Base-by-base conservation (phyloP, 768 basidiomycete genomes). In the Phylloporus rhodoxanthus region DNA sequence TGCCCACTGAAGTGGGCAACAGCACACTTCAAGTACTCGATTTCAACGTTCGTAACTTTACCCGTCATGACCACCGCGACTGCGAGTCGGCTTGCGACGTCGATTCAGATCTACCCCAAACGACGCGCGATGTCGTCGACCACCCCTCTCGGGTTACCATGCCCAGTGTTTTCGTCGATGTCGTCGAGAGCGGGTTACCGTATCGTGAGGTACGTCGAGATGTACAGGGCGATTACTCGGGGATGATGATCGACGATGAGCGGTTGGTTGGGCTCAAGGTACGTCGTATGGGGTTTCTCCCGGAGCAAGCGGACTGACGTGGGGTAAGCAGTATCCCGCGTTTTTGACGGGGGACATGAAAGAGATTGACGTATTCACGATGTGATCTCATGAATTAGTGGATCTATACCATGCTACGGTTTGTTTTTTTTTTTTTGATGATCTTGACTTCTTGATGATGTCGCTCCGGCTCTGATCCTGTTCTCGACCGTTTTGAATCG, bases 161-260 rank as follows among this genome's bases (percentile, higher is more conserved):
- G 42, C 61, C 52, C 2, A 28, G 43, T 34, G 32, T 70, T 21
- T 71, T 72, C 42, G 28, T 37, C 8, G 51, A 51, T 19, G 38
- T 36, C 9, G 57, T 72, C 26, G 57, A 62, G 39, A 72, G 52
- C 47, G 38, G 37, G 10, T 6, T 70, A 7, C 69, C 74, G 11
- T 74, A 69, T 50, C 65, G 59, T 29, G 59, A 65, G 2, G 58
- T 54, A 42, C 49, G 37, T 2, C 47, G 65, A 25, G 58, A 60
- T 15, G 42, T 58, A 8, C 48, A 52, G 34, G 62, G 59, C 10
- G 51, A 58, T 1, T 75, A 71, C 48, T 66, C 66, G 7, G 73
- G 73, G 8, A 56, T 72, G 51, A 73, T 74, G 71, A 66, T 75
- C 25, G 74, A 74, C 48, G 71, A 73, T 23, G 69, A 70, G 37